phyloP scores from a whole-genome alignment of 805 yeast genomes.

The Kodamaea laetipori region DNA sequence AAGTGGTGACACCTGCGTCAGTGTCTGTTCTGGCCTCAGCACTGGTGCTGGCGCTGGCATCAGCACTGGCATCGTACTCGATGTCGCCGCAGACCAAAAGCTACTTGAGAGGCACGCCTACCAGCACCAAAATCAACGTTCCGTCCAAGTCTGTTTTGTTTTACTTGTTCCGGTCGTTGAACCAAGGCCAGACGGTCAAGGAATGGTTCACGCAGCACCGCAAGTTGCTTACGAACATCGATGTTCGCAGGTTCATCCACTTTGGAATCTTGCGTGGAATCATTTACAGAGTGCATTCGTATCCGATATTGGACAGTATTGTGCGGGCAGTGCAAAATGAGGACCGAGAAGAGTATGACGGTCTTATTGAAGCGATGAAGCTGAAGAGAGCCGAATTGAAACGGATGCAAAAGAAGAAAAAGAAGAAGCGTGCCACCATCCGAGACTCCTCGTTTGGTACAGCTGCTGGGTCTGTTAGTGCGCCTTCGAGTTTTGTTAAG shows the following conservation, averaged over 20 bases:
- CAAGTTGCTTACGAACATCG: slow-evolving; percentile 62
- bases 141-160: slow-evolving; percentile 72
- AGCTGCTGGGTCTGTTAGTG: neutral
- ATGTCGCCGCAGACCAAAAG: slow-evolving; percentile 13
- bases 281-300: slow-evolving; percentile 77
- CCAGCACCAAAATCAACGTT: slow-evolving; percentile 23
- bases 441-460: neutral
- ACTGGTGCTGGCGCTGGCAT: slow-evolving; percentile 9
- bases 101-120: slow-evolving; percentile 2
- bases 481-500: neutral
- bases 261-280: slow-evolving; percentile 85
- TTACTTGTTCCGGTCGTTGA: slow-evolving; percentile 71
- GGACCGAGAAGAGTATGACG: slow-evolving; percentile 20
- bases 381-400: slow-evolving; percentile 9
- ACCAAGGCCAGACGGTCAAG: slow-evolving; percentile 73
- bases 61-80: slow-evolving; percentile 9
- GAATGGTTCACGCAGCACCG: slow-evolving; percentile 80
- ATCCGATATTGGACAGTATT: slow-evolving; percentile 58
- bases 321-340: slow-evolving; percentile 39
- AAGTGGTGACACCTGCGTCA: slow-evolving; percentile 14
- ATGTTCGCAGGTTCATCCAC: slow-evolving; percentile 78
- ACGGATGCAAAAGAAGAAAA: slow-evolving; percentile 5
- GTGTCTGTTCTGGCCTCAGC: slow-evolving; percentile 7
- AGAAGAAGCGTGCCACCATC: neutral
- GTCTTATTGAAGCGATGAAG: slow-evolving; percentile 19